Conservation (phyloP, 805 yeast genomes). For the Ascoidea rubescens region DNA sequence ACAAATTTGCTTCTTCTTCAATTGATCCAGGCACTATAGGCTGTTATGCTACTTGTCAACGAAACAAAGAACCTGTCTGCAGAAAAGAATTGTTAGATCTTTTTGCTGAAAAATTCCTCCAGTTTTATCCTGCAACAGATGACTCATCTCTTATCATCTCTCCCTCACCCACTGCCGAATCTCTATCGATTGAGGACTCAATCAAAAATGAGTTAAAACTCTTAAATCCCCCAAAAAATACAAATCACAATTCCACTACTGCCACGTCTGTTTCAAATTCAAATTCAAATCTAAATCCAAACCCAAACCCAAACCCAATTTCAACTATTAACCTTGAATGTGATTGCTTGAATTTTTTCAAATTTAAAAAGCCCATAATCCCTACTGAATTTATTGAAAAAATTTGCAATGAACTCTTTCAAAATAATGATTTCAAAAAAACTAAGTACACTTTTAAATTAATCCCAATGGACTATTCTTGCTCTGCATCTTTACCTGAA, state of each 20-base stretch:
- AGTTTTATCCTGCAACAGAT: not conserved
- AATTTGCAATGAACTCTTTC: not conserved
- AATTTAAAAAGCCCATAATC: not conserved
- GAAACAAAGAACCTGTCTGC: not conserved
- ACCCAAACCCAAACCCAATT: too few species aligned
- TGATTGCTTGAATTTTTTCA: not conserved
- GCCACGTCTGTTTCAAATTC: too few species aligned
- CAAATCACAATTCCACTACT: too few species aligned
- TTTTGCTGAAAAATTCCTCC: not conserved
- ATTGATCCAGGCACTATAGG: not conserved
- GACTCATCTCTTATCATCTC: too few species aligned
- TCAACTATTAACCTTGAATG: not conserved
- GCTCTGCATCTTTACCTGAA: not conserved
- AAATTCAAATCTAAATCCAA: too few species aligned
- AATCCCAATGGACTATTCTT: not conserved
- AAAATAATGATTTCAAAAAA: too few species aligned
- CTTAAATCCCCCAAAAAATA: too few species aligned
- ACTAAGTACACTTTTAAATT: not conserved
- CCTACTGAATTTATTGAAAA: not conserved
- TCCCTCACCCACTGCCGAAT: too few species aligned
- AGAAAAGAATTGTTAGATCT: not conserved
- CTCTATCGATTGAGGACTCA: too few species aligned
- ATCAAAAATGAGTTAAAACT: too few species aligned
- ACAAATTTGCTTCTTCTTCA: not conserved
- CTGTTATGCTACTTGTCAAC: not conserved